A percentile compares a stretch with the other conserved stretches of the same genome.
Conservation (phyloP, 2,329 filamentous ascomycete species). For the Tolypocladium cylindrosporum region DNA sequence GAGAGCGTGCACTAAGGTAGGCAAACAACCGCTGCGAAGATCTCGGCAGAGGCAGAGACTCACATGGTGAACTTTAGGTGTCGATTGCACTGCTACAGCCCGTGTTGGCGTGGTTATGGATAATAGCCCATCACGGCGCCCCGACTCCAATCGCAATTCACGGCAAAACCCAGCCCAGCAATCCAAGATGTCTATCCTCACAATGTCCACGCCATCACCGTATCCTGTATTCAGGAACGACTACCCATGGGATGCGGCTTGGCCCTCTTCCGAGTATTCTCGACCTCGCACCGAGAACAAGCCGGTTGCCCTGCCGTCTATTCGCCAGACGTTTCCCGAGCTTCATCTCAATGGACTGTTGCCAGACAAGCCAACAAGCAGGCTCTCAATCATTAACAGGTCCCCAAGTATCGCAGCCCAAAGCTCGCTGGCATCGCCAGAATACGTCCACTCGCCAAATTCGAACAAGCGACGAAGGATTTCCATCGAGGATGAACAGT, state of each 20-base stretch:
- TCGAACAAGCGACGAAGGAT: constrained; percentile 37
- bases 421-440: constrained; percentile 25
- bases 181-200: constrained; percentile 39
- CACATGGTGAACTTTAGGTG: not conserved
- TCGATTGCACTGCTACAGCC: constrained; percentile 6
- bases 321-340: constrained; percentile 36
- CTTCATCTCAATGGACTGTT: constrained; percentile 19
- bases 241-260: constrained; percentile 27
- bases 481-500: constrained; percentile 30
- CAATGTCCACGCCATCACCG: constrained; percentile 32
- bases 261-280: constrained; percentile 20
- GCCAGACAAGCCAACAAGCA: not conserved
- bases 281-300: constrained; percentile 27
- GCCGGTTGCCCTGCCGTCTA: constrained; percentile 37
- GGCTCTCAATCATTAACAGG: not conserved
- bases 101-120: constrained; percentile 25
- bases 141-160: constrained; percentile 16
- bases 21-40: not conserved
- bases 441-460: constrained; percentile 40
- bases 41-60: not conserved
- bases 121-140: constrained; percentile 25
- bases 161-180: constrained; percentile 12
- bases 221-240: constrained; percentile 30
- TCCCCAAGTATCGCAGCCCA: not conserved
- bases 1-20: not conserved